phyloP scores from a whole-genome alignment of 208 protist species.

The Wallacemonas sp. region DNA sequence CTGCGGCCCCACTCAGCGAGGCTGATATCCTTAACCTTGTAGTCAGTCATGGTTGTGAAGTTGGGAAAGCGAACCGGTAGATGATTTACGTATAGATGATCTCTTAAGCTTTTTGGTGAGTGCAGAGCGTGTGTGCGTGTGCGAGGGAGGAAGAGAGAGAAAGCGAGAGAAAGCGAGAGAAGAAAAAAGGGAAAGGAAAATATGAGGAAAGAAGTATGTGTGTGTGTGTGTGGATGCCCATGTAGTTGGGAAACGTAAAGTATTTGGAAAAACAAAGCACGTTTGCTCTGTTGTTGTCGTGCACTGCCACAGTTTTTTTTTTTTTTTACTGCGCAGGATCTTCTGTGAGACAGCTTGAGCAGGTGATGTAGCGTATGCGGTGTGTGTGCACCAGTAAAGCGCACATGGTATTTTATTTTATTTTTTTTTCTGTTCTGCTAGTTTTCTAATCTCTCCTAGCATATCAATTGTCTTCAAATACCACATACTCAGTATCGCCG shows the following conservation, averaged over 20 bases:
- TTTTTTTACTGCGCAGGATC: no score
- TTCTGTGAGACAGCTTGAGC: no score
- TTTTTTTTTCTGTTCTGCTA: neutral
- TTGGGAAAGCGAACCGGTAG: neutral
- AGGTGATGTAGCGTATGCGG: no score
- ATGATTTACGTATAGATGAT: constrained; percentile 11
- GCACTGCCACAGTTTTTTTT: neutral
- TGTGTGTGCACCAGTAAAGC: no score
- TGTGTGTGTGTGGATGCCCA: neutral
- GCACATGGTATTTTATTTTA: no score
- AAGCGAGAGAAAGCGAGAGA: neutral
- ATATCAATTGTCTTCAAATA: constrained; percentile 17
- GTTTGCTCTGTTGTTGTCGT: neutral
- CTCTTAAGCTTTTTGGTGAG: neutral
- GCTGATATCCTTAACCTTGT: constrained; percentile 97
- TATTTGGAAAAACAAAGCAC: neutral
- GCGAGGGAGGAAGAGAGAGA: neutral
- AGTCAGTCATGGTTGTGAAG: constrained; percentile 75
- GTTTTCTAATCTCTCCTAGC: no score
- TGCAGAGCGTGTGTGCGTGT: constrained; percentile 7
- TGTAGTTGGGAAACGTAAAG: no score
- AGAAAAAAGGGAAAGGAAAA: neutral
- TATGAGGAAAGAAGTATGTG: neutral
- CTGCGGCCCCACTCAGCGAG: constrained; percentile 97
- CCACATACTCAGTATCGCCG: constrained; percentile 21